Conservation (phyloP, 192 early-diverging fungal species). For the Entomortierella lignicola region DNA sequence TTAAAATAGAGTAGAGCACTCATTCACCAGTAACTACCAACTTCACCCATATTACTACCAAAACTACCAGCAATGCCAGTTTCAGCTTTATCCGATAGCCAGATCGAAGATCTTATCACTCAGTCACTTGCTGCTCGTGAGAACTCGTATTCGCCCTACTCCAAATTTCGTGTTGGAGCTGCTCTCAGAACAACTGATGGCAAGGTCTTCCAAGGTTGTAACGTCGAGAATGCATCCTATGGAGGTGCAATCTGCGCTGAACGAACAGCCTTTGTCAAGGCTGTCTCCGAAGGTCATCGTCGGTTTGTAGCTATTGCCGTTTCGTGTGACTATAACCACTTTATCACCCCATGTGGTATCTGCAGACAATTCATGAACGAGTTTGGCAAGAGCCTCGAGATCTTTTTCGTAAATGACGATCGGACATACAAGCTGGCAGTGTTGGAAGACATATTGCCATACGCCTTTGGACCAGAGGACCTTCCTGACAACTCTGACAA, state of each 20-base stretch:
- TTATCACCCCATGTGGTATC: constrained; percentile 36
- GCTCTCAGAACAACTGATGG: constrained; percentile 77
- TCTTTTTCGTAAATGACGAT: constrained; percentile 42
- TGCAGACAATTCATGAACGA: constrained; percentile 51
- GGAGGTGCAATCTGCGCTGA: constrained; percentile 91
- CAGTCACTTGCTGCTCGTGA: constrained; percentile 64
- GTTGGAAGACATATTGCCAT: constrained; percentile 35
- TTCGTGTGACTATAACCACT: constrained; percentile 31
- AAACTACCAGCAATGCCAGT: background rate
- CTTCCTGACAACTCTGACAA: background rate
- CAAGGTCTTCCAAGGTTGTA: constrained; percentile 72
- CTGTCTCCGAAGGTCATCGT: constrained; percentile 82
- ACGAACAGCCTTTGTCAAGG: constrained; percentile 87
- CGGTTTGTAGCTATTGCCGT: constrained; percentile 60
- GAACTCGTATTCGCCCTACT: constrained; percentile 87
- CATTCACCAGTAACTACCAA: too few species aligned
- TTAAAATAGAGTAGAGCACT: too few species aligned
- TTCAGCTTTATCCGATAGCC: constrained; percentile 24
- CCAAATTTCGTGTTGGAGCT: constrained; percentile 90
- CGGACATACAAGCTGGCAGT: constrained; percentile 33
- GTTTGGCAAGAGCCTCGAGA: constrained; percentile 45
- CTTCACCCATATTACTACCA: background rate
- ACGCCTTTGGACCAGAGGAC: constrained; percentile 38
- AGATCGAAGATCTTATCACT: constrained; percentile 40
- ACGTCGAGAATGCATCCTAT: constrained; percentile 92